A percentile compares a stretch with the other conserved stretches of the same genome.
Conservation (phyloP, 257 asterid species). For the Nicotiana undulata region DNA sequence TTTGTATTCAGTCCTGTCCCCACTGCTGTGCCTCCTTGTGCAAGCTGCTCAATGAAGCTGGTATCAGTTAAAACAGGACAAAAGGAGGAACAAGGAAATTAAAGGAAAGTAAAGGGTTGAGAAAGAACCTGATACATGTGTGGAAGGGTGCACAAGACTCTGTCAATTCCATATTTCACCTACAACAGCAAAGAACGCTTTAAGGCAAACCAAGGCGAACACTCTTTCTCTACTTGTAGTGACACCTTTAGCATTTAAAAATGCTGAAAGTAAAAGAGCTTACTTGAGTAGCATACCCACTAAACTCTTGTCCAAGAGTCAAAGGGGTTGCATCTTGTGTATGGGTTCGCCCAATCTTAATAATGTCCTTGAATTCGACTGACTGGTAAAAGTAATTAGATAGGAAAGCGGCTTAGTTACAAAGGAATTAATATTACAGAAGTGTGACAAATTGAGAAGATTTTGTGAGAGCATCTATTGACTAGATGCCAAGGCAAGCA, state of each 20-base stretch:
- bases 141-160: conserved; percentile 83
- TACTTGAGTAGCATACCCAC: conserved; percentile 97
- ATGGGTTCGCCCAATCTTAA: conserved; percentile 98
- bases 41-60: conserved; percentile 61
- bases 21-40: conserved; percentile 98
- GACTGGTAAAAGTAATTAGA: conserved; percentile 40
- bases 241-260: conserved; percentile 5
- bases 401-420: background rate
- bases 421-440: background rate
- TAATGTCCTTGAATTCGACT: conserved; percentile 74
- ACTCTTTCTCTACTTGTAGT: background rate
- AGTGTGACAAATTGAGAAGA: background rate
- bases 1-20: conserved; percentile 97
- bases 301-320: conserved; percentile 98
- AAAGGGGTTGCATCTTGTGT: conserved; percentile 99
- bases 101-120: background rate
- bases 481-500: background rate
- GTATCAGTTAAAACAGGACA: conserved; percentile 19
- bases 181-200: conserved; percentile 20
- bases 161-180: conserved; percentile 91
- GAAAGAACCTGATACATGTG: conserved; percentile 77
- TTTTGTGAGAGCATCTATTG: background rate
- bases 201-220: background rate
- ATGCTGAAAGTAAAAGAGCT: conserved; percentile 19
- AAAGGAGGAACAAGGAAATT: conserved; percentile 10